Evolutionary conservation across 1,284 basidiomycete genomes (phyloP).

Genomic region (Apiotrichum porosum): DNA sequence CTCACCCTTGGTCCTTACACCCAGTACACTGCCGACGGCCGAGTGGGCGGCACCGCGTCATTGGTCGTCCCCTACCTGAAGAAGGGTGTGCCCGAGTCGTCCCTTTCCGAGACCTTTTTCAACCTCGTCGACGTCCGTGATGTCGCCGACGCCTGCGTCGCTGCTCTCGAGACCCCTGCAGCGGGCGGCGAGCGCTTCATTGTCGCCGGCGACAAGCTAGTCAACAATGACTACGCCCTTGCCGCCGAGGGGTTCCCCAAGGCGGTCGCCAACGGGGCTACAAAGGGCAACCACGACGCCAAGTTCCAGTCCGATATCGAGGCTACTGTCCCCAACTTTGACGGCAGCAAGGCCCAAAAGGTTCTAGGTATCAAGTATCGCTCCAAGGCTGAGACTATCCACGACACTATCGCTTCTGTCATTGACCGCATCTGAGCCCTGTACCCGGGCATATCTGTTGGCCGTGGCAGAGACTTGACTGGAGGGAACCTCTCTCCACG

Average conservation of each 20-base stretch:
- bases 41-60: background rate
- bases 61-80: conserved; percentile 1
- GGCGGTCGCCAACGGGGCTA: conserved; percentile 1
- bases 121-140: conserved; percentile 31
- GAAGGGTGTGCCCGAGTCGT: background rate
- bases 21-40: background rate
- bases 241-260: background rate
- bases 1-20: background rate
- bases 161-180: background rate
- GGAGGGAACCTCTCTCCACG: too few relatives aligned
- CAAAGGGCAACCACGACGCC: background rate
- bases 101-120: background rate
- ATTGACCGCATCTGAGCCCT: too few relatives aligned
- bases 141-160: conserved; percentile 1
- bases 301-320: background rate
- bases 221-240: background rate
- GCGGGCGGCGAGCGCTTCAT: conserved; percentile 59
- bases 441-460: too few relatives aligned
- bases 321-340: conserved; percentile 3
- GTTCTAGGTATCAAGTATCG: conserved; percentile 14
- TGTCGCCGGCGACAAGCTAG: background rate
- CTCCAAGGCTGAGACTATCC: conserved; percentile 1
- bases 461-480: too few relatives aligned
- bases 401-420: too few relatives aligned
- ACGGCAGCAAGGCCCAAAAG: conserved; percentile 10